Base-by-base conservation (phyloP, 208 protist genomes). In the Leishmania tarentolae region DNA sequence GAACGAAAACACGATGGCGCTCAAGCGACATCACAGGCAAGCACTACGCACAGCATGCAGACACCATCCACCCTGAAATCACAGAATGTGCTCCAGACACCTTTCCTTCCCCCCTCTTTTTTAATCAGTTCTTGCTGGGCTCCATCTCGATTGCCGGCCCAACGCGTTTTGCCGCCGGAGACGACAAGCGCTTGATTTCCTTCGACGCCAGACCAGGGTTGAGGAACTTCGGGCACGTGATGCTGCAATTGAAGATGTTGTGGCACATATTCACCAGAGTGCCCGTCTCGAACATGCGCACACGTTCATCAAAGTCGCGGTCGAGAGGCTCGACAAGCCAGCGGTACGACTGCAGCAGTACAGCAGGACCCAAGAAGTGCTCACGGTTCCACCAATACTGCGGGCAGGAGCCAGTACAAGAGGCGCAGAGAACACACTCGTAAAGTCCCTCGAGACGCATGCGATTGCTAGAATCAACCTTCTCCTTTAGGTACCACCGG, bases 311-410 rank as follows among this genome's bases (percentile, higher is more conserved):
- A 50, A 96, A 95, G 86, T 96, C 92, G 68, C 90, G 87, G 77
- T 98, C 95, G 28, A 97, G 92, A 7, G 95, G 94, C 87, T 98
- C 95, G 74, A 96, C 93, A 9, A 98, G 84, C 92, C 93, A 98
- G 76, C 93, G 87, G 87, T 97, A 98, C 13, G 92, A 88, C 87
- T 98, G 95, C 44, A 98, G 90, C 35, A 98, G 89, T 68, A 98
- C 92, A 57, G 95, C 93, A 65, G 95, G 95, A 59, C 95, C 95
- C 21, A 98, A 88, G 85, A 97, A 98, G 76, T 94, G 87, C 80
- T 98, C 95, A 46, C 93, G 88, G 84, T 98, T 98, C 94, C 95
- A 98, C 95, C 95, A 98, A 85, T 98, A 98, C 83, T 93, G 89
- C 71, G 95, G 95, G 86, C 95, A 98, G 47, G 84, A 91, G 37